Evolutionary conservation across 768 basidiomycete species (phyloP), one percentile per base, ranked within the genome.

Genomic region (Tubosaeta sp.): DNA sequence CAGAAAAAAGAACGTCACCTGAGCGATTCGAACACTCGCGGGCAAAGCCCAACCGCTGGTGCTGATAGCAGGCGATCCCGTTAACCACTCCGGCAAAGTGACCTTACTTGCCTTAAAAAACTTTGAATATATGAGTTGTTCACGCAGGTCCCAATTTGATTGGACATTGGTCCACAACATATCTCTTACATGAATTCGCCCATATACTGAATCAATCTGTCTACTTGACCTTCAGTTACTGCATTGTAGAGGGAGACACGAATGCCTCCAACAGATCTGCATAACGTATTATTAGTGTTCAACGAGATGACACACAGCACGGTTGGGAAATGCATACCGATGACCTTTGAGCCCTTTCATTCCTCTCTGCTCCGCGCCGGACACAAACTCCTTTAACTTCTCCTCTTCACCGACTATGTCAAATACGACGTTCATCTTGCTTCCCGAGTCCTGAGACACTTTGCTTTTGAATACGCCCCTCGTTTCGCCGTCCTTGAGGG

Each of bases 31-130:
- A 78, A 78, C 78, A 76, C 77, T 68, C 76, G 77, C 77, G 77
- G 71, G 74, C 77, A 79, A 76, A 78, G 78, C 74, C 71, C 77
- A 78, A 77, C 76, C 77, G 77, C 77, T 79, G 4, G 24, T 45
- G 57, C 67, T 65, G 46, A 40, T 84, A 84, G 82, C 82, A 84
- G 83, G 83, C 83, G 80, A 83, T 84, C 83, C 82, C 83, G 83
- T 88, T 90, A 88, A 90, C 87, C 87, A 89, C 87, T 90, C 87
- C 86, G 87, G 87, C 86, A 90, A 89, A 87, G 87, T 87, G 84
- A 86, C 84, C 52, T 34, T 24, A 21, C 6, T 19, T 19, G 35
- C n/a, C n/a, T n/a, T 83, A 81, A 78, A 82, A 82, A 81, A 81
- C 82, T 82, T 87, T 89, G 14, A 18, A 18, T 10, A 36, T 36